Evolutionary conservation across 2,329 filamentous ascomycete species (phyloP).

Genomic region (Penicillium sp.): DNA sequence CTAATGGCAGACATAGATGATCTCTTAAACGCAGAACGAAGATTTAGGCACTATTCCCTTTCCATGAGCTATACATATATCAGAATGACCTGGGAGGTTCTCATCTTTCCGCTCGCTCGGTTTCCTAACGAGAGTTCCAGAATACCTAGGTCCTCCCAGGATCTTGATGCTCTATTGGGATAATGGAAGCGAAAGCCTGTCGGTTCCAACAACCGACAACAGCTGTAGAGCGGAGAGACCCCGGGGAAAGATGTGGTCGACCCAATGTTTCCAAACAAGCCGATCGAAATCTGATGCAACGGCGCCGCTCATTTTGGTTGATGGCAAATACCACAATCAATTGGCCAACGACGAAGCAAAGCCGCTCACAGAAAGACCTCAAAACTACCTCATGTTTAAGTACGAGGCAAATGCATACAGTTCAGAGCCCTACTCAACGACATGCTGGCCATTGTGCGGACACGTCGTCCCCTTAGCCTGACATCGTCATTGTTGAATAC

Average conservation of each 20-base stretch:
- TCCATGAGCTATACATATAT: background rate
- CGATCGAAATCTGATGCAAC: conserved; percentile 11
- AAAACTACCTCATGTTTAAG: conserved; percentile 12
- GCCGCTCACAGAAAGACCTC: conserved; percentile 12
- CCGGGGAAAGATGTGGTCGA: conserved; percentile 9
- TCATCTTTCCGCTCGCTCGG: background rate
- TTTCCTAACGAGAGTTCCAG: background rate
- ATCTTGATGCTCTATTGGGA: background rate
- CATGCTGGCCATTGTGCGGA: conserved; percentile 15
- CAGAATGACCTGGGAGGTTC: background rate
- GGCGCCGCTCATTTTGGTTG: conserved; percentile 4
- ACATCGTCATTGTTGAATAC: conserved; percentile 15
- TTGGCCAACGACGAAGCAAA: conserved; percentile 5
- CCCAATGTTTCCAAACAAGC: conserved; percentile 7
- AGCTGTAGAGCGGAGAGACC: conserved; percentile 8
- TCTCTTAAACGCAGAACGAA: background rate
- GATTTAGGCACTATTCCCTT: background rate
- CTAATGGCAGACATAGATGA: background rate
- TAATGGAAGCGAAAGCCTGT: conserved; percentile 16
- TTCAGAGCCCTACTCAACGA: background rate
- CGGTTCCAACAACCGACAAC: conserved; percentile 18
- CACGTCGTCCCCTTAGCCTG: conserved; percentile 3
- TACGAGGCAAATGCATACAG: conserved; percentile 10
- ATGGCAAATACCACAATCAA: conserved; percentile 18
- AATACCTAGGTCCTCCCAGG: background rate